Evolutionary conservation across 2,329 filamentous ascomycete genomes (phyloP).

Genomic region (Helicocarpus griseus): DNA sequence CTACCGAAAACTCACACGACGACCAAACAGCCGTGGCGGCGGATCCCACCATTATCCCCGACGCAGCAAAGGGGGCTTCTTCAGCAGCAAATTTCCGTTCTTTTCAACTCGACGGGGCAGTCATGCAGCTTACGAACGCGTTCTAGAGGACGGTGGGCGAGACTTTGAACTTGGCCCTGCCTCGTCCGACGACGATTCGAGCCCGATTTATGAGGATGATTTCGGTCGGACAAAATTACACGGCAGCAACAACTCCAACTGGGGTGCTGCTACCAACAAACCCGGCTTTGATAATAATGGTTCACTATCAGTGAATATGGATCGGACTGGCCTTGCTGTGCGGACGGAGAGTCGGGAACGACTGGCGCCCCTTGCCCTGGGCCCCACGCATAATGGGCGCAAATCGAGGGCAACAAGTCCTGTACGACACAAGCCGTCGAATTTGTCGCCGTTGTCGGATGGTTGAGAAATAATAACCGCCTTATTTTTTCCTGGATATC

Average conservation of each 20-base stretch:
- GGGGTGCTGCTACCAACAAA: background rate
- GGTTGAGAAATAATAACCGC: background rate
- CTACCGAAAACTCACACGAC: slow-evolving; percentile 43
- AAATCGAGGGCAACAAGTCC: slow-evolving; percentile 38
- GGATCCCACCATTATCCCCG: slow-evolving; percentile 25
- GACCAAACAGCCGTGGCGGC: slow-evolving; percentile 27
- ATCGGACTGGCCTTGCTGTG: slow-evolving; percentile 63
- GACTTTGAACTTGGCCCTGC: slow-evolving; percentile 70
- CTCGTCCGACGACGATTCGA: slow-evolving; percentile 53
- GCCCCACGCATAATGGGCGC: slow-evolving; percentile 39
- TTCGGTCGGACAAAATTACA: slow-evolving; percentile 17
- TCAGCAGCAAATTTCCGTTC: slow-evolving; percentile 42
- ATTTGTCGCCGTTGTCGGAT: background rate
- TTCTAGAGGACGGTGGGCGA: slow-evolving; percentile 66
- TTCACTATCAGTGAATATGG: slow-evolving; percentile 30
- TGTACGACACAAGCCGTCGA: slow-evolving; percentile 25
- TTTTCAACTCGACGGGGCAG: slow-evolving; percentile 18
- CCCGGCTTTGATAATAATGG: background rate
- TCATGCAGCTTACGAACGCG: slow-evolving; percentile 61
- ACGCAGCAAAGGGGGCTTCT: slow-evolving; percentile 54
- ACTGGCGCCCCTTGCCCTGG: slow-evolving; percentile 46
- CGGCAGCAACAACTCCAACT: slow-evolving; percentile 1
- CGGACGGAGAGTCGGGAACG: slow-evolving; percentile 81
- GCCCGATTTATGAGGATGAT: slow-evolving; percentile 27
- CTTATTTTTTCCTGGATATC: background rate